Conservation (phyloP, 1,139 yeast species). For the Pichia sp. region DNA sequence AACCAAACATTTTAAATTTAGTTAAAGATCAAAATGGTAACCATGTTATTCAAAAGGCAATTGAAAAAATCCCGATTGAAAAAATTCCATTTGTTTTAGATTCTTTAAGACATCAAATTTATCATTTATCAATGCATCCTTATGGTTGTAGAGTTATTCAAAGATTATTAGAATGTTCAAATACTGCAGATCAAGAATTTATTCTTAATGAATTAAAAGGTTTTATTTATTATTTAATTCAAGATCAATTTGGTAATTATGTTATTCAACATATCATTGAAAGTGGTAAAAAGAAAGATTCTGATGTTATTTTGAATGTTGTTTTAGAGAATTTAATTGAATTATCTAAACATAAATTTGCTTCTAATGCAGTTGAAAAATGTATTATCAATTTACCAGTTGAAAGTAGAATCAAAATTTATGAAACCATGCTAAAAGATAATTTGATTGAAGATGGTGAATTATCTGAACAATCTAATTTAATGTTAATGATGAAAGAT, state of each 20-base stretch:
- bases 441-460: constrained; percentile 40
- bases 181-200: constrained; percentile 51
- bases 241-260: constrained; percentile 96
- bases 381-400: constrained; percentile 71
- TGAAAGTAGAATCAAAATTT: constrained; percentile 55
- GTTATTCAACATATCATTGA: constrained; percentile 94
- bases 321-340: constrained; percentile 55
- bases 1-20: constrained; percentile 63
- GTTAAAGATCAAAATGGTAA: constrained; percentile 97
- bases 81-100: constrained; percentile 66
- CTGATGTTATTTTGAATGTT: constrained; percentile 37
- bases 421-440: constrained; percentile 54
- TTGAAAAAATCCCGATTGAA: constrained; percentile 76
- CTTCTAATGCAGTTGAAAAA: constrained; percentile 95
- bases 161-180: constrained; percentile 73
- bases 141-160: constrained; percentile 98
- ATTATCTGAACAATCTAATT: constrained; percentile 55
- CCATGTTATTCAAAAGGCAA: constrained; percentile 93
- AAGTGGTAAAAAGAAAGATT: constrained; percentile 51
- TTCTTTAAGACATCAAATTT: constrained; percentile 71
- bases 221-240: constrained; percentile 71
- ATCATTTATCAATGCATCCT: constrained; percentile 88
- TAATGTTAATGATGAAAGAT: constrained; percentile 90
- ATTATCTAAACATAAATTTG: constrained; percentile 91
- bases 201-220: constrained; percentile 67